A percentile compares a stretch with the other conserved stretches of the same genome.
Conservation (phyloP, 2,329 filamentous ascomycete genomes). For the Hirsutella minnesotensis region DNA sequence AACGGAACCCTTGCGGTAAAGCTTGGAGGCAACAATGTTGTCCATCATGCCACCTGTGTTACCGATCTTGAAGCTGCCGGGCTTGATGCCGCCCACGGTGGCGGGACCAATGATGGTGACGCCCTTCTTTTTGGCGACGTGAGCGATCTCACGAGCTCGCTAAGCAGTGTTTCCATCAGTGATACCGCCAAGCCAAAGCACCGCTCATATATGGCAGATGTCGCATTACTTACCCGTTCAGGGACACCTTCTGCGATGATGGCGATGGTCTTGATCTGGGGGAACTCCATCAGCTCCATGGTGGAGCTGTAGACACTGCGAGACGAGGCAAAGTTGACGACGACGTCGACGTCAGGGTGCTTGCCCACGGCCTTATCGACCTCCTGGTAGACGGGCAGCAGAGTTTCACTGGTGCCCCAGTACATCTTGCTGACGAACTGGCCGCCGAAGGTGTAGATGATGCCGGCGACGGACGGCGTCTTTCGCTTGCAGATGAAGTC, state of each 20-base stretch:
- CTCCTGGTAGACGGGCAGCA: constrained; percentile 95
- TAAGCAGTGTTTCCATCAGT: constrained; percentile 20
- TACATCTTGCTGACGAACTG: constrained; percentile 99
- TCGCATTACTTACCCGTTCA: constrained; percentile 61
- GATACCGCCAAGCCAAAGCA: neutral
- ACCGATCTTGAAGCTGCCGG: constrained; percentile 98
- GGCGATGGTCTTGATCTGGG: constrained; percentile 96
- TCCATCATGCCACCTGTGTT: constrained; percentile 99
- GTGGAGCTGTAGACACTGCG: constrained; percentile 98
- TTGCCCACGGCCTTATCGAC: constrained; percentile 87
- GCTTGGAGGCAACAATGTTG: constrained; percentile 99
- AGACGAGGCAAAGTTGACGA: constrained; percentile 99
- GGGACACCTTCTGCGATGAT: constrained; percentile 99
- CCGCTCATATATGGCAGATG: neutral
- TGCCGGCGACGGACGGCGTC: constrained; percentile 92
- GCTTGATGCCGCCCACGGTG: constrained; percentile 98
- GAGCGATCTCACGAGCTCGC: constrained; percentile 95
- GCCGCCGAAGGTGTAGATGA: constrained; percentile 99
- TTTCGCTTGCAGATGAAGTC: constrained; percentile 99
- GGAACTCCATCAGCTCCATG: constrained; percentile 94
- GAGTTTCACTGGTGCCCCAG: constrained; percentile 99
- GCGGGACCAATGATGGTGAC: constrained; percentile 98
- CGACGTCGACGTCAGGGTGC: constrained; percentile 92
- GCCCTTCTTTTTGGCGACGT: constrained; percentile 95
- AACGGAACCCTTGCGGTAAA: constrained; percentile 97